Base-by-base conservation (phyloP, 805 yeast genomes). In the Teunomyces tritomae region DNA sequence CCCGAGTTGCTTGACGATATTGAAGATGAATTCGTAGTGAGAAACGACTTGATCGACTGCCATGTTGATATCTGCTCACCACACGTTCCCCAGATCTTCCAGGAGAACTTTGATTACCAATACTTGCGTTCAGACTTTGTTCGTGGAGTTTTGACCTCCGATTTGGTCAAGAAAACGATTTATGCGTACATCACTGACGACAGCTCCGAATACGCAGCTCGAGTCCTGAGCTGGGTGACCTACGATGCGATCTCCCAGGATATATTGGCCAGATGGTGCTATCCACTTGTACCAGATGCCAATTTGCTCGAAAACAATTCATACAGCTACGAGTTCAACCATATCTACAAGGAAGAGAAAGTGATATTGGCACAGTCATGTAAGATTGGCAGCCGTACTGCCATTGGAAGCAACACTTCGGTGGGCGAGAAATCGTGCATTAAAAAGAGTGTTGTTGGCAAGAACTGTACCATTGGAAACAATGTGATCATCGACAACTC, bases 31-130 rank as follows among this genome's bases (percentile, higher is more conserved):
- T 83, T 94, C 55, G 79, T 80, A 8, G 75, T 94, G 49, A 81
- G 97, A 62, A 94, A 94, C 65, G 98, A 94, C 66, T 78, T 94
- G 53, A 91, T 94, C 49, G 99, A 94, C 71, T 94, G 99, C 65
- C 94, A 87, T 63, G 90, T 94, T 47, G 99, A 94, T 68, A 89
- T 94, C 51, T 94, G 99, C 67, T 78, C 97, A 5, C 89, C 96
- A 2, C 89, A 85, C 55, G 97, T 94, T 8, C 97, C 97, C 1
- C 94, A 95, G 11, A 85, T 92, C 51, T 94, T 92, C 71, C 96
- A 89, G 58, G 99, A 94, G 61, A 92, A 94, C 65, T 94, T 94
- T 59, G 99, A 94, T 70, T 94, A 91, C 65, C 97, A 92, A 65
- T 73, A 80, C 45, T 73, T 92, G 52, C 79, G 99, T 65, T 75